A percentile compares a stretch with the other conserved stretches of the same genome.
These are phyloP conservation scores for Triticum turgidum DNA, from an alignment of 176 grass and related monocot genomes.

Conservation along the genomic window DNA sequence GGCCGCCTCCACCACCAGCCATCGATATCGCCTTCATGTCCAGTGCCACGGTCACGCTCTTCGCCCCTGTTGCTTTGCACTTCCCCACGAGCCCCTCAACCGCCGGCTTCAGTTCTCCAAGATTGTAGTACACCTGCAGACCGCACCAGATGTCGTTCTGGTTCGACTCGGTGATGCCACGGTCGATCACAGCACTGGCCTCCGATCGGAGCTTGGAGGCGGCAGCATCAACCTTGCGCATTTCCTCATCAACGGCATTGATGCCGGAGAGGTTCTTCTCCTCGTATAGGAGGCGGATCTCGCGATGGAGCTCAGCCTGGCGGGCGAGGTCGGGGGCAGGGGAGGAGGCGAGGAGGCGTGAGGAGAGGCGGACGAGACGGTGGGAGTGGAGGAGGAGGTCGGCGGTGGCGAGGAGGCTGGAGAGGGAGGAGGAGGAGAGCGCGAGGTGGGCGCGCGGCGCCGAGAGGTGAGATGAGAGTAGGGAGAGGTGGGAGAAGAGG, in stretches of 20 bases:
- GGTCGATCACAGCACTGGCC: constrained; percentile 69
- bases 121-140: constrained; percentile 96
- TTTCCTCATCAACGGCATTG: constrained; percentile 82
- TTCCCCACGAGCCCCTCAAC: constrained; percentile 74
- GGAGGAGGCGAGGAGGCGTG: constrained; percentile 65
- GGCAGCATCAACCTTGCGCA: constrained; percentile 66
- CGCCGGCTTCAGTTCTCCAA: constrained; percentile 78
- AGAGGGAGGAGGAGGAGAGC: constrained; percentile 75
- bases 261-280: constrained; percentile 87
- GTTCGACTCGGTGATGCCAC: constrained; percentile 73
- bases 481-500: constrained; percentile 74
- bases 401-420: constrained; percentile 76
- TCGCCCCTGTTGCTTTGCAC: constrained; percentile 68
- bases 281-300: constrained; percentile 82
- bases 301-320: constrained; percentile 85
- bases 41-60: constrained; percentile 69
- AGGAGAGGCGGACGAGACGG: constrained; percentile 76
- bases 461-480: constrained; percentile 76
- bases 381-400: constrained; percentile 85
- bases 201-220: constrained; percentile 65
- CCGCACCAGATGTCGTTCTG: constrained; percentile 97
- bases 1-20: constrained; percentile 57
- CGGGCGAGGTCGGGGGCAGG: constrained; percentile 62
- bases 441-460: constrained; percentile 65
- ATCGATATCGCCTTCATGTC: constrained; percentile 97